phyloP scores from a whole-genome alignment of 305 asterid genomes.

The Striga hermonthica region DNA sequence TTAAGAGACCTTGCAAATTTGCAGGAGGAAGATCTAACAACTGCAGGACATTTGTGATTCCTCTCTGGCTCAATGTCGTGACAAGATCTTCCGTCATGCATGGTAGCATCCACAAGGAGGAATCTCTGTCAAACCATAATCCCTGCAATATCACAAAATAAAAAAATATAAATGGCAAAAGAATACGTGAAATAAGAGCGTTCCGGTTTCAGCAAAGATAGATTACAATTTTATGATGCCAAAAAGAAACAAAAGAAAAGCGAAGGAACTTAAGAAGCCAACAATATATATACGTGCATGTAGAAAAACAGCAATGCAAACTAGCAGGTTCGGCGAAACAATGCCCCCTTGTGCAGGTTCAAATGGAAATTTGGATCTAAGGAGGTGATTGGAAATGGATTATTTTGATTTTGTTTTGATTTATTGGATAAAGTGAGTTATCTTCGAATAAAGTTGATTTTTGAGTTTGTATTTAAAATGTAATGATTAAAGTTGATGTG shows the following conservation, averaged over 20 bases:
- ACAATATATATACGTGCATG: background rate
- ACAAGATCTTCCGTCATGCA: conserved; percentile 76
- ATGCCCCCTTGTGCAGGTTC: background rate
- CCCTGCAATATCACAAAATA: conserved; percentile 54
- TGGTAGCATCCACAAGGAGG: conserved; percentile 86
- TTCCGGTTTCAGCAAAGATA: conserved; percentile 20
- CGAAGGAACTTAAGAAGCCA: conserved; percentile 7
- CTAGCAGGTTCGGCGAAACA: conserved; percentile 3
- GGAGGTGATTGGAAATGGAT: too few relatives aligned
- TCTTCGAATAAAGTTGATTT: too few relatives aligned
- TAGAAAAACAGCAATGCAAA: conserved; percentile 5
- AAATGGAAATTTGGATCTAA: too few relatives aligned
- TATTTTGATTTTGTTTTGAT: too few relatives aligned
- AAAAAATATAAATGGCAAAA: conserved; percentile 18
- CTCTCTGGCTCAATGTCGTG: conserved; percentile 54
- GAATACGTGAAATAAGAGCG: background rate
- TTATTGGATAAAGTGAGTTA: too few relatives aligned
- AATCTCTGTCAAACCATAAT: conserved; percentile 62
- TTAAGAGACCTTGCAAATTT: conserved; percentile 45
- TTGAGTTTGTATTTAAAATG: too few relatives aligned
- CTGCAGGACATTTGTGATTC: conserved; percentile 61
- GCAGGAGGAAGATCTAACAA: conserved; percentile 52
- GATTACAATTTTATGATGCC: background rate
- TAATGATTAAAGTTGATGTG: too few relatives aligned
- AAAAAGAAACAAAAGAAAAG: conserved; percentile 1